Evolutionary conservation across 2,329 filamentous ascomycete genomes (phyloP).

Genomic region (Fusarium oxysporum): DNA sequence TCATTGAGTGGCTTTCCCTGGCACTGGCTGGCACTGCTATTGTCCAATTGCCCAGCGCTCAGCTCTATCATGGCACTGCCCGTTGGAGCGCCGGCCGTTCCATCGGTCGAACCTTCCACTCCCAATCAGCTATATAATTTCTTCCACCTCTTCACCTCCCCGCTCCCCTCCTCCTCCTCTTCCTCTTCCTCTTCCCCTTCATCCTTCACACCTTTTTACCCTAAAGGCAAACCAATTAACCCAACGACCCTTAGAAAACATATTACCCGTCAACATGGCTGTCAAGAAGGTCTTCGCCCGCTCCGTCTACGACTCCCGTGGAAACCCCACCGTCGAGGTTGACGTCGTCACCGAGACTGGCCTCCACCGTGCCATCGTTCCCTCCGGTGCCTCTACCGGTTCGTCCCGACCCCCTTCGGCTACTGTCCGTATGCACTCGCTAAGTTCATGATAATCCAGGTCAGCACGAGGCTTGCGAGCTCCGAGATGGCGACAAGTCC

Average conservation of each 20-base stretch:
- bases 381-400: slow-evolving; percentile 96
- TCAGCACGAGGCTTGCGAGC: slow-evolving; percentile 90
- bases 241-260: slow-evolving; percentile 38
- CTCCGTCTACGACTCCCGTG: slow-evolving; percentile 98
- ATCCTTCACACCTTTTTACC: slow-evolving; percentile 16
- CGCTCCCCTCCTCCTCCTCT: not conserved
- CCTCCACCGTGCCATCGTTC: slow-evolving; percentile 96
- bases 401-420: slow-evolving; percentile 53
- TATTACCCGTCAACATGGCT: slow-evolving; percentile 73
- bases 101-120: slow-evolving; percentile 34
- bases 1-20: slow-evolving; percentile 3
- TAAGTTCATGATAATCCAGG: slow-evolving; percentile 62
- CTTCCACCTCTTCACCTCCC: slow-evolving; percentile 21
- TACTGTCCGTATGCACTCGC: slow-evolving; percentile 35
- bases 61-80: slow-evolving; percentile 19
- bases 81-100: slow-evolving; percentile 31
- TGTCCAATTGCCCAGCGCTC: slow-evolving; percentile 6
- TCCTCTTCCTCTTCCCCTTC: slow-evolving; percentile 20
- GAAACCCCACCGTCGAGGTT: slow-evolving; percentile 98
- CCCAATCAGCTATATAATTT: slow-evolving; percentile 27
- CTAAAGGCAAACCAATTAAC: slow-evolving; percentile 35
- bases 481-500: slow-evolving; percentile 88
- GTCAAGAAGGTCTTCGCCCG: slow-evolving; percentile 92
- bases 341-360: slow-evolving; percentile 96
- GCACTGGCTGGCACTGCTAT: slow-evolving; percentile 3